Evolutionary conservation across 441 rosid genomes (phyloP).

Genomic region (Iberis amara): DNA sequence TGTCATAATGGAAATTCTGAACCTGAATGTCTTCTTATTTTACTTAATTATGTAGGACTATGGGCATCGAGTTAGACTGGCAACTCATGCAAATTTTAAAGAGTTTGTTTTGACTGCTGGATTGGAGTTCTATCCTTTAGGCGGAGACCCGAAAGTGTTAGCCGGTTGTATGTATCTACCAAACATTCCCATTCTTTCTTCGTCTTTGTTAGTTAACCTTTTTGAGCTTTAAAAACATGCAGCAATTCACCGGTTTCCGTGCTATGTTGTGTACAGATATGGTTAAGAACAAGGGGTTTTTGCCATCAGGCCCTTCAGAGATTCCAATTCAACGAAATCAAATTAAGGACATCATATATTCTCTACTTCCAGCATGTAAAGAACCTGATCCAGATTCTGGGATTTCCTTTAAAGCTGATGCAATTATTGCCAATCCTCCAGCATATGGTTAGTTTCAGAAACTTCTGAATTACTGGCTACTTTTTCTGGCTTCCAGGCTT

Average conservation of each 20-base stretch:
- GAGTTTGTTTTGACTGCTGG: constrained; percentile 98
- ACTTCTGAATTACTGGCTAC: neutral
- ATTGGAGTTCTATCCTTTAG: constrained; percentile 89
- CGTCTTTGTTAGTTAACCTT: constrained; percentile 4
- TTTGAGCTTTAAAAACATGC: neutral
- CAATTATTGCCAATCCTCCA: constrained; percentile 98
- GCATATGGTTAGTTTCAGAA: constrained; percentile 66
- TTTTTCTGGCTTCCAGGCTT: constrained; percentile 1
- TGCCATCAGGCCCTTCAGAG: constrained; percentile 98
- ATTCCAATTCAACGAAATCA: constrained; percentile 89
- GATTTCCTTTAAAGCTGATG: constrained; percentile 83
- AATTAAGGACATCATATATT: constrained; percentile 74
- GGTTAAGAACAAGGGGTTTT: constrained; percentile 98
- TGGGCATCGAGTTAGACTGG: constrained; percentile 98
- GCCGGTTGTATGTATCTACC: constrained; percentile 83
- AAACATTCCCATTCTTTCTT: constrained; percentile 23
- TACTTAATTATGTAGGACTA: constrained; percentile 62
- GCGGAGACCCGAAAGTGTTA: constrained; percentile 96
- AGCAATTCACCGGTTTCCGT: constrained; percentile 26
- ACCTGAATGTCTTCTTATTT: too few species aligned
- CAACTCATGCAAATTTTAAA: constrained; percentile 93
- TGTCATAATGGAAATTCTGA: too few species aligned
- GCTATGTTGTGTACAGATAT: constrained; percentile 54
- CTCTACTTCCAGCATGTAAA: constrained; percentile 90
- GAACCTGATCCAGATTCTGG: constrained; percentile 88